Evolutionary conservation across 139 green algal species (phyloP).

Genomic region (Chlamydomonas incerta): DNA sequence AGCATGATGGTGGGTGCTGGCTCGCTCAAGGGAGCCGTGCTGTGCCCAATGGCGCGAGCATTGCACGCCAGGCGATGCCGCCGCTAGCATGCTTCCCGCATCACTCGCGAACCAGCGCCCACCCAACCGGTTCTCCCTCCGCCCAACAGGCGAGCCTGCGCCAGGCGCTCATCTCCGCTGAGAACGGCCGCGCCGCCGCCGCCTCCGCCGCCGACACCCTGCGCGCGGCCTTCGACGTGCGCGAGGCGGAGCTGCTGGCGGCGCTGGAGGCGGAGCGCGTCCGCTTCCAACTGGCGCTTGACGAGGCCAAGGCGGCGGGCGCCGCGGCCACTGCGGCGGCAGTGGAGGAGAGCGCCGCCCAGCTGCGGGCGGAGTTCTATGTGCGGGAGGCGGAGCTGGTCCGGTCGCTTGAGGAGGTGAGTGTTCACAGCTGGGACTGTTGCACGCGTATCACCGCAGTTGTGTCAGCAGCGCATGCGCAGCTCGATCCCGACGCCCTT

Average conservation of each 20-base stretch:
- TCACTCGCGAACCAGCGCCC: too few relatives aligned
- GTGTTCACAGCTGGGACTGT: too few relatives aligned
- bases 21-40: too few relatives aligned
- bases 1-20: too few relatives aligned
- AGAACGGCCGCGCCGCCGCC: not conserved
- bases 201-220: not conserved
- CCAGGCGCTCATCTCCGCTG: not conserved
- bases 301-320: not conserved
- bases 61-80: too few relatives aligned
- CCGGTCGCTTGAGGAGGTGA: not conserved
- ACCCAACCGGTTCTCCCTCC: too few relatives aligned
- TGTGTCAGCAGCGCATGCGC: too few relatives aligned
- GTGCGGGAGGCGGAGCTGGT: constrained; percentile 26
- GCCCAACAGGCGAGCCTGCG: not conserved
- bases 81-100: too few relatives aligned
- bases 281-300: not conserved
- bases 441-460: too few relatives aligned
- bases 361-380: constrained; percentile 10
- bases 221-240: not conserved
- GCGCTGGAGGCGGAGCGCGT: constrained; percentile 16
- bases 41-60: too few relatives aligned
- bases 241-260: constrained; percentile 11
- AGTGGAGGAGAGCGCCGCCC: not conserved
- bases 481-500: too few relatives aligned
- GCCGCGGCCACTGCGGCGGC: not conserved